These are phyloP conservation scores for Syzygium grande DNA, from an alignment of 345 rosid genomes.

Conservation along the genomic window DNA sequence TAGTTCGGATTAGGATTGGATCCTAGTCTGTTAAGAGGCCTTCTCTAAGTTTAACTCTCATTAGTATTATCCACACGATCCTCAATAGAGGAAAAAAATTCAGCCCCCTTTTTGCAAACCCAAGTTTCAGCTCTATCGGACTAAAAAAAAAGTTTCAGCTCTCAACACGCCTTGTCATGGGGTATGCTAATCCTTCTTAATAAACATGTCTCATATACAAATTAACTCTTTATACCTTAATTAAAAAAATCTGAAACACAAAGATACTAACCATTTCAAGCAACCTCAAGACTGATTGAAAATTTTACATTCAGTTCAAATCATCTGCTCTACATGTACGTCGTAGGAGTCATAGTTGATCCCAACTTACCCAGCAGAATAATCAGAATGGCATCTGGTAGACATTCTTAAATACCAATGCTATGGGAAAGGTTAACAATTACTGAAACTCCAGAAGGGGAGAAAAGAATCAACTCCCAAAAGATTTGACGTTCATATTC, in stretches of 20 bases:
- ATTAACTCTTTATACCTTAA: not conserved
- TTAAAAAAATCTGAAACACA: not conserved
- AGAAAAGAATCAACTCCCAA: not conserved
- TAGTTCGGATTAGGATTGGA: not conserved
- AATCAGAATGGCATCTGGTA: not conserved
- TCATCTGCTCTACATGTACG: not conserved
- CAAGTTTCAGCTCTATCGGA: not conserved
- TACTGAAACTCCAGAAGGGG: not conserved
- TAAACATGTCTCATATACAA: not conserved
- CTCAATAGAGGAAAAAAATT: not conserved
- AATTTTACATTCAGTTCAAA: not conserved
- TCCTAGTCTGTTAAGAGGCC: not conserved
- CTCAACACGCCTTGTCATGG: not conserved
- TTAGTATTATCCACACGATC: not conserved
- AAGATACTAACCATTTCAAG: not conserved
- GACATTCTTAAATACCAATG: not conserved
- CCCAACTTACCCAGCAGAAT: not conserved
- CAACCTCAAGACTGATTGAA: not conserved
- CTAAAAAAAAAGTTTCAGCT: not conserved
- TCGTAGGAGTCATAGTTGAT: not conserved
- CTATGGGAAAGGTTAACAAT: not conserved
- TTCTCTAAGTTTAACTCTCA: not conserved
- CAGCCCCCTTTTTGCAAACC: not conserved
- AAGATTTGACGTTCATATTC: not conserved
- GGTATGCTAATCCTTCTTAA: not conserved